Evolutionary conservation across 129 eudicot species (phyloP), one percentile per base, ranked within the genome.

Genomic region (Tagetes erecta): DNA sequence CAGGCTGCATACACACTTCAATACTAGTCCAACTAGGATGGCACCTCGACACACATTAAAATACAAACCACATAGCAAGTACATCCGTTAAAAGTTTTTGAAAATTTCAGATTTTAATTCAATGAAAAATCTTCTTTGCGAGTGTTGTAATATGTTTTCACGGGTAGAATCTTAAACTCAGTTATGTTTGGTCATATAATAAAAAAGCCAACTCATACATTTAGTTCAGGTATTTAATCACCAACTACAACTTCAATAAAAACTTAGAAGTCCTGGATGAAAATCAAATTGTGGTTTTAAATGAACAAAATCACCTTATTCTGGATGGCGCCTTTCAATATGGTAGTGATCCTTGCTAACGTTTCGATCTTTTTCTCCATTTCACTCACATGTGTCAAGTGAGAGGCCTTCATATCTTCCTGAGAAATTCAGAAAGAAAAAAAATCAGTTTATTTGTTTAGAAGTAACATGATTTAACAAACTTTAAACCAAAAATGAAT

Each of bases 361-460:
- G 87, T 94, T 80, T 90, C 96, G 37, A 87, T 87, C 89, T 94
- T 94, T 86, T 94, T 94, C 72, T 88, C 93, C 98, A 94, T 90
- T 86, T 88, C 97, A 83, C 86, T 90, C 72, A 80, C 97, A 82
- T 94, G 98, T 11, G 96, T 94, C 73, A 94, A 80, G 81, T 94
- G 91, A 11, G 91, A 87, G 11, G 88, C 92, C 74, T 83, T 94
- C 83, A 87, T 94, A 76, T 94, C 98, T 83, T 90, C 98, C 98
- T 94, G 71, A 59, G 62, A 76, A 60, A 5, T 14, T n/a, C 59
- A 4, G 6, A 35, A 45, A 68, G 51, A 12, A 64, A 39, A 39
- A 68, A 37, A 11, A 47, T 13, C 6, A 62, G 67, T 42, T 74
- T 50, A 33, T 46, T 49, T 50, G 57, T 68, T 34, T 10, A 59